Conservation (phyloP, 2,329 filamentous ascomycete species). For the Aspergillus fijiensis region DNA sequence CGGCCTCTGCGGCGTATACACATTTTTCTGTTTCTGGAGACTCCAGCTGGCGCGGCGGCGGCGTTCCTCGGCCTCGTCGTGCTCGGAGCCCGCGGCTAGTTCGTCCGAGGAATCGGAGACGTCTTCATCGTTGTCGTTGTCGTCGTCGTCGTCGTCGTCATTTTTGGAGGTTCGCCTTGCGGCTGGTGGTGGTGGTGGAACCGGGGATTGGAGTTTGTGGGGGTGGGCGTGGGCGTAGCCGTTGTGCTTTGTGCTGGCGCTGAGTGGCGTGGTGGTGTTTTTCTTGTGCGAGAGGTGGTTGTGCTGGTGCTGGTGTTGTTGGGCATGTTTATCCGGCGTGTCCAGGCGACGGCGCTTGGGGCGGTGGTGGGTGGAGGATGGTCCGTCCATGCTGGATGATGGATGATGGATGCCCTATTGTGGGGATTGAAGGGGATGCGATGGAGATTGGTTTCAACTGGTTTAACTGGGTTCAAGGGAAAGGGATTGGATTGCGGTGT, state of each 20-base stretch:
- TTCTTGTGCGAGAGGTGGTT: not conserved
- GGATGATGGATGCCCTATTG: too few relatives aligned
- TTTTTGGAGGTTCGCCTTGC: too few relatives aligned
- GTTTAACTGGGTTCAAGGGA: too few relatives aligned
- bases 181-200: conserved; percentile 7
- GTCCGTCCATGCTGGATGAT: conserved; percentile 20
- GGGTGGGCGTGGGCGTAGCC: not conserved
- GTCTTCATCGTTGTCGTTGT: conserved; percentile 12
- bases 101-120: conserved; percentile 40
- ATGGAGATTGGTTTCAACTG: too few relatives aligned
- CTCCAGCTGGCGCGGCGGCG: conserved; percentile 39
- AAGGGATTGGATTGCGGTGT: too few relatives aligned
- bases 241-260: not conserved
- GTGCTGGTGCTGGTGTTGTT: conserved; percentile 14
- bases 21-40: conserved; percentile 29
- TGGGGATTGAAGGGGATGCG: too few relatives aligned
- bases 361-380: conserved; percentile 19
- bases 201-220: conserved; percentile 25
- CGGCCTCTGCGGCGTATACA: conserved; percentile 30
- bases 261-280: not conserved
- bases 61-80: conserved; percentile 31
- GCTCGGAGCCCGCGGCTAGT: conserved; percentile 37
- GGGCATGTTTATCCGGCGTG: conserved; percentile 13
- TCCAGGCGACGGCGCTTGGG: conserved; percentile 37
- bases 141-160: too few relatives aligned